Evolutionary conservation across 2,329 filamentous ascomycete genomes (phyloP), one percentile per base, ranked within the genome.

Genomic region (Phyllosticta citribraziliensis): DNA sequence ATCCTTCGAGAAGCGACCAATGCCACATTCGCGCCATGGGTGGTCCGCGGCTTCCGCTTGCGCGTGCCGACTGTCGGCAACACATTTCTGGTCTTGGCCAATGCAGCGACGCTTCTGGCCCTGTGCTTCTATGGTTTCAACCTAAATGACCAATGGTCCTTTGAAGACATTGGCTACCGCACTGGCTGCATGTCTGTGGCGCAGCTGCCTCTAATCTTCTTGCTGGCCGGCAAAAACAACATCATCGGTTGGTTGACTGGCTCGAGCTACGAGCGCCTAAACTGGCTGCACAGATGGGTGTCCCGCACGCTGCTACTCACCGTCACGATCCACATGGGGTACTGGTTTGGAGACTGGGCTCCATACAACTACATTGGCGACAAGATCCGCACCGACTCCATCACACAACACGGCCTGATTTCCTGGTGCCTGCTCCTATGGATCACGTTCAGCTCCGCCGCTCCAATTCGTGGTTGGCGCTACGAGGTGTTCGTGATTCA

Each of bases 281-380:
- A 88, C 70, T 89, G 87, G 87, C 73, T 89, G 58, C 87, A 90
- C 67, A 81, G 87, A 63, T 90, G 87, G 87, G 82, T 86, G 10
- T 85, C 84, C 2, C 80, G 87, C 62, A 87, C 84, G 60, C 82
- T 89, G 74, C 80, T 89, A 40, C 74, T 89, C 17, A 88, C 84
- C 0, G 83, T 83, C 1, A 85, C 85, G 0, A 79, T 89, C 3
- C 87, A 90, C 66, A 86, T 88, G 63, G 87, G 83, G 66, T 83
- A 87, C 70, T 89, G 88, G 70, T 85, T 84, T 73, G 75, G 76
- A 2, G 80, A 86, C 68, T 89, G 86, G 84, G 79, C 79, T 25
- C 75, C 76, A 11, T 82, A 82, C 61, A 79, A 83, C 60, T 83
- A 87, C 62, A 78, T 88, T 30, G 72, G 80, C 51, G 73, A 78